These are phyloP conservation scores for Fabrea salina DNA, from an alignment of 169 alveolate species.

Conservation along the genomic window DNA sequence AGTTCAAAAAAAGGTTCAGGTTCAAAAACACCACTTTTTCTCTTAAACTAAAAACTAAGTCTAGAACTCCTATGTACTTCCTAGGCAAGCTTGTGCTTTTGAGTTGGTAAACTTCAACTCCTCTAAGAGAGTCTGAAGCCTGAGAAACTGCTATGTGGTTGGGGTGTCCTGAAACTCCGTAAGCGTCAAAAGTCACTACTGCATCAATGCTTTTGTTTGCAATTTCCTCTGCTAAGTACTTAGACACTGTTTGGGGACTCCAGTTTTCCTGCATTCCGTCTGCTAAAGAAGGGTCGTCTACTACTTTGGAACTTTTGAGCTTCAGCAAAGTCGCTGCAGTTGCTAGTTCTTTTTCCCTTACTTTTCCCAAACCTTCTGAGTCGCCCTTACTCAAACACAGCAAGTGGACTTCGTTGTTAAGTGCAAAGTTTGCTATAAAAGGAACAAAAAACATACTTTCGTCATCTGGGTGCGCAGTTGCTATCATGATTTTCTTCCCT, in stretches of 20 bases:
- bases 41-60: constrained; percentile 39
- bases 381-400: constrained; percentile 77
- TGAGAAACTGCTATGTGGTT: constrained; percentile 71
- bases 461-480: constrained; percentile 84
- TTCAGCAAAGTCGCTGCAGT: constrained; percentile 49
- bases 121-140: constrained; percentile 44
- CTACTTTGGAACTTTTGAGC: constrained; percentile 36
- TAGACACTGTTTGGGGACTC: constrained; percentile 45
- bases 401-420: constrained; percentile 47
- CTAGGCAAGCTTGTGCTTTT: constrained; percentile 56
- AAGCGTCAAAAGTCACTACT: constrained; percentile 77
- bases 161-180: constrained; percentile 78
- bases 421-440: constrained; percentile 49
- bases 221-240: constrained; percentile 36
- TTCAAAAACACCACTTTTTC: constrained; percentile 32
- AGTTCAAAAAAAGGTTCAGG: constrained; percentile 40
- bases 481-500: constrained; percentile 45
- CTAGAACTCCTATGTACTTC: constrained; percentile 64
- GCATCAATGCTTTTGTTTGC: constrained; percentile 52
- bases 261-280: constrained; percentile 57
- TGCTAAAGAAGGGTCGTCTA: constrained; percentile 57
- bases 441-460: constrained; percentile 84
- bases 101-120: constrained; percentile 44
- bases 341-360: constrained; percentile 72
- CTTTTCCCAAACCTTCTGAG: constrained; percentile 65